A percentile compares a stretch with the other conserved stretches of the same genome.
Evolutionary conservation across 768 basidiomycete species (phyloP).

Genomic region (Tubosaeta brunneosetosa): DNA sequence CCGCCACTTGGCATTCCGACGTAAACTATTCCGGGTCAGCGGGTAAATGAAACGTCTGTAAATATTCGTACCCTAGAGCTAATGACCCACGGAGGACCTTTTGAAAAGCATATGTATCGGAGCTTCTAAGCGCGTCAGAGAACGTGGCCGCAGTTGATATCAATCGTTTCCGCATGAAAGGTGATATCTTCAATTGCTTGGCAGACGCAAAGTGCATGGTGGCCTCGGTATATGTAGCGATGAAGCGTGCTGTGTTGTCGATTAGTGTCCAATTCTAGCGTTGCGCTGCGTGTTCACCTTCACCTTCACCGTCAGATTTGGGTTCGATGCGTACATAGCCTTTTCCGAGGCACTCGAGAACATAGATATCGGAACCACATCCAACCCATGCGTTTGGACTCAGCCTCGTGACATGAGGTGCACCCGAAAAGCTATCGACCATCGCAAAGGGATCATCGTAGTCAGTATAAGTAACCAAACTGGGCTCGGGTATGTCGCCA

Average conservation of each 20-base stretch:
- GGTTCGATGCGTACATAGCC: conserved; percentile 65
- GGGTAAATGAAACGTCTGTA: background rate
- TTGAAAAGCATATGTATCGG: conserved; percentile 59
- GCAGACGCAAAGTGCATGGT: conserved; percentile 44
- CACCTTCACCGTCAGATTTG: conserved; percentile 30
- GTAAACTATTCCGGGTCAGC: conserved; percentile 39
- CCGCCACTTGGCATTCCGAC: conserved; percentile 66
- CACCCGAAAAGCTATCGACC: conserved; percentile 44
- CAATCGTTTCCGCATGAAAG: conserved; percentile 48
- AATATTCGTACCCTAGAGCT: conserved; percentile 42
- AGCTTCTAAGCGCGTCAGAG: conserved; percentile 57
- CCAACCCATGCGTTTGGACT: conserved; percentile 75
- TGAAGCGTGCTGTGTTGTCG: conserved; percentile 32
- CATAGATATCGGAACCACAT: conserved; percentile 64
- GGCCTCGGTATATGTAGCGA: conserved; percentile 52
- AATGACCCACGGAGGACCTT: conserved; percentile 52
- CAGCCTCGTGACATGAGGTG: conserved; percentile 48
- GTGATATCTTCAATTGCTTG: conserved; percentile 42
- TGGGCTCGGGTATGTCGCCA: conserved; percentile 48
- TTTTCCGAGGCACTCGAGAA: conserved; percentile 69
- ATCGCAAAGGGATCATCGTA: conserved; percentile 70
- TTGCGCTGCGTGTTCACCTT: background rate
- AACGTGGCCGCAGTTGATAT: conserved; percentile 55
- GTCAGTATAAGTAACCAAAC: conserved; percentile 67
- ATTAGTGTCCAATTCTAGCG: conserved; percentile 2